A percentile compares a stretch with the other conserved stretches of the same genome.
These are phyloP conservation scores for Pulveroboletus sp. DNA, from an alignment of 768 basidiomycete species.

Conservation along the genomic window DNA sequence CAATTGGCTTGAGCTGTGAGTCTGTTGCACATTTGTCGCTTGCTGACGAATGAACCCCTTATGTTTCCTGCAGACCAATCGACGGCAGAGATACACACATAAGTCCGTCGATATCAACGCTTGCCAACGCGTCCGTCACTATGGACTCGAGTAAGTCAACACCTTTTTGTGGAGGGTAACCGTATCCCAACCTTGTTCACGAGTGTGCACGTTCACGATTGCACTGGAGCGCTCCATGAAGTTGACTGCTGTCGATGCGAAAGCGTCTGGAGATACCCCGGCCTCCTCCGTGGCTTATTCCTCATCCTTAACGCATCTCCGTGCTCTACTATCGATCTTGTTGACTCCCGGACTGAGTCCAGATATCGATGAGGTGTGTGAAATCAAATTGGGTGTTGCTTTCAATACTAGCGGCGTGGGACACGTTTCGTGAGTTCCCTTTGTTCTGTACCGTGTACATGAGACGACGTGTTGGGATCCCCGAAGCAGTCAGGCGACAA, in stretches of 20 bases:
- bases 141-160: constrained; percentile 23
- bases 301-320: constrained; percentile 50
- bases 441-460: background rate
- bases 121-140: constrained; percentile 16
- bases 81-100: constrained; percentile 25
- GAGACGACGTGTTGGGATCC: background rate
- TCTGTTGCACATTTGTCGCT: background rate
- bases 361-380: constrained; percentile 68
- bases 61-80: constrained; percentile 17
- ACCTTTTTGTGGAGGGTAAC: constrained; percentile 8
- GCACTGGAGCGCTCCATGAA: constrained; percentile 50
- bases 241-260: constrained; percentile 45
- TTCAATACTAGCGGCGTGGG: constrained; percentile 41
- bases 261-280: constrained; percentile 45
- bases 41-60: background rate
- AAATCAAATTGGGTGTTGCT: constrained; percentile 47
- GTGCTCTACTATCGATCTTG: constrained; percentile 55
- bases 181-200: constrained; percentile 16
- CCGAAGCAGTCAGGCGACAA: constrained; percentile 30
- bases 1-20: constrained; percentile 72
- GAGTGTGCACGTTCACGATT: constrained; percentile 48
- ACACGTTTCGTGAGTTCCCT: constrained; percentile 41
- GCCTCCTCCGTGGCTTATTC: constrained; percentile 33
- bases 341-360: constrained; percentile 66
- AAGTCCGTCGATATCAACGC: constrained; percentile 22